Evolutionary conservation across 2,329 filamentous ascomycete genomes (phyloP).

Genomic region (Hypoxylon sp.): DNA sequence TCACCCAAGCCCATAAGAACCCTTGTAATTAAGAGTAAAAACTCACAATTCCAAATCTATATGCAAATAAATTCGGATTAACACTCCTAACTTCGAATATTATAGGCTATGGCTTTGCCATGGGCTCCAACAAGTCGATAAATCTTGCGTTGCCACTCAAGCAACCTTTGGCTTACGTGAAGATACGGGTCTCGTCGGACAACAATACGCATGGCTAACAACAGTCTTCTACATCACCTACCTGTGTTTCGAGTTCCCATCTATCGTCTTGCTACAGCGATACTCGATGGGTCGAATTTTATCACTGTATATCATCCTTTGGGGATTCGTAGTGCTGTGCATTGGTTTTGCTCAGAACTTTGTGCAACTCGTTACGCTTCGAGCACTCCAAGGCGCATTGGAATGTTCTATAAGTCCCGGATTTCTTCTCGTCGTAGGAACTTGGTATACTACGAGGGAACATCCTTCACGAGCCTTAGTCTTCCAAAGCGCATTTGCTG

Average conservation of each 20-base stretch:
- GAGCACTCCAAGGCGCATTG: constrained; percentile 58
- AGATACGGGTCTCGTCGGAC: constrained; percentile 53
- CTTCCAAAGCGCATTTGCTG: constrained; percentile 57
- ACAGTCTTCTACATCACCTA: constrained; percentile 55
- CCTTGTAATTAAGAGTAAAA: too few relatives aligned
- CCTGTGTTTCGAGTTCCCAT: constrained; percentile 53
- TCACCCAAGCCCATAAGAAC: background rate
- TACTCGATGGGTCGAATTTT: constrained; percentile 53
- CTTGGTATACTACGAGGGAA: constrained; percentile 58
- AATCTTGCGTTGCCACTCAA: constrained; percentile 59
- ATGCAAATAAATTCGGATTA: background rate
- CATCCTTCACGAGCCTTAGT: constrained; percentile 56
- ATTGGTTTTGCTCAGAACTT: constrained; percentile 58
- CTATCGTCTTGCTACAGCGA: constrained; percentile 53
- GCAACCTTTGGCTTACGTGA: constrained; percentile 57
- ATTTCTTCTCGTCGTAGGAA: constrained; percentile 57
- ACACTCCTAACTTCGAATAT: background rate
- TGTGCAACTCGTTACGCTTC: constrained; percentile 55
- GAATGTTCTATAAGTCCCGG: constrained; percentile 59
- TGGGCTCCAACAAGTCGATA: constrained; percentile 65
- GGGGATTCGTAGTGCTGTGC: constrained; percentile 56
- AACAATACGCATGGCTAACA: constrained; percentile 56
- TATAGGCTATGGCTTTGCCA: constrained; percentile 63
- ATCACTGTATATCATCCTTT: constrained; percentile 53
- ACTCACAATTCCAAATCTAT: background rate